Conservation (phyloP, 1,284 basidiomycete genomes). For the Albatrellus sp. region DNA sequence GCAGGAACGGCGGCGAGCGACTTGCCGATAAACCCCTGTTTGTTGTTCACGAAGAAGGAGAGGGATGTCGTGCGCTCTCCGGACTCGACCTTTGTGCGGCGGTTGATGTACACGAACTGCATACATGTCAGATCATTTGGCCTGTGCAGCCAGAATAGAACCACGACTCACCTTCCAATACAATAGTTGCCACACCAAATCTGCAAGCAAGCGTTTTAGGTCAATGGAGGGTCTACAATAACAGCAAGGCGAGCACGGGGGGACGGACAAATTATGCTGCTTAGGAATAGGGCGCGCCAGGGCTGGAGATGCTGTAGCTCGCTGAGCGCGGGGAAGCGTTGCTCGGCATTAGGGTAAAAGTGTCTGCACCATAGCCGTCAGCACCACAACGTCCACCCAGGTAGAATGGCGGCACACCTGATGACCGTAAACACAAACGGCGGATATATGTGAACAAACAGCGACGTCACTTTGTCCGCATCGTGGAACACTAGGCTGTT, state of each 20-base stretch:
- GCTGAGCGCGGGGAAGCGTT: slow-evolving; percentile 72
- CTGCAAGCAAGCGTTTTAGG: slow-evolving; percentile 25
- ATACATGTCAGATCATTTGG: background rate
- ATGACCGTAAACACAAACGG: slow-evolving; percentile 83
- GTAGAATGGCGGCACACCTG: slow-evolving; percentile 36
- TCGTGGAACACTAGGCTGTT: slow-evolving; percentile 96
- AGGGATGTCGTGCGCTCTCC: slow-evolving; percentile 81
- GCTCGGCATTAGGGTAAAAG: slow-evolving; percentile 65
- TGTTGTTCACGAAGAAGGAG: slow-evolving; percentile 76
- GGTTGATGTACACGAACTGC: slow-evolving; percentile 75
- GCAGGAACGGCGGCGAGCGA: slow-evolving; percentile 47
- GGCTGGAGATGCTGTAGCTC: slow-evolving; percentile 55
- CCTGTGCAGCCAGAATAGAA: background rate
- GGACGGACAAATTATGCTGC: slow-evolving; percentile 59
- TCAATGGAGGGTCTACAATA: background rate
- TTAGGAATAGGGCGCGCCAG: slow-evolving; percentile 50
- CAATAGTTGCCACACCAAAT: slow-evolving; percentile 77
- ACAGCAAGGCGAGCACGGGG: background rate
- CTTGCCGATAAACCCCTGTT: slow-evolving; percentile 71
- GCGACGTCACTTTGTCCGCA: slow-evolving; percentile 82
- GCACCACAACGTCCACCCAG: slow-evolving; percentile 5
- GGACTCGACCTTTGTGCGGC: slow-evolving; percentile 76
- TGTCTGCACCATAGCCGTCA: slow-evolving; percentile 41
- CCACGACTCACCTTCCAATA: slow-evolving; percentile 73
- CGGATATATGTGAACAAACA: slow-evolving; percentile 86